These are phyloP conservation scores for Ajuga reptans DNA, from an alignment of 305 asterid genomes.

Conservation along the genomic window DNA sequence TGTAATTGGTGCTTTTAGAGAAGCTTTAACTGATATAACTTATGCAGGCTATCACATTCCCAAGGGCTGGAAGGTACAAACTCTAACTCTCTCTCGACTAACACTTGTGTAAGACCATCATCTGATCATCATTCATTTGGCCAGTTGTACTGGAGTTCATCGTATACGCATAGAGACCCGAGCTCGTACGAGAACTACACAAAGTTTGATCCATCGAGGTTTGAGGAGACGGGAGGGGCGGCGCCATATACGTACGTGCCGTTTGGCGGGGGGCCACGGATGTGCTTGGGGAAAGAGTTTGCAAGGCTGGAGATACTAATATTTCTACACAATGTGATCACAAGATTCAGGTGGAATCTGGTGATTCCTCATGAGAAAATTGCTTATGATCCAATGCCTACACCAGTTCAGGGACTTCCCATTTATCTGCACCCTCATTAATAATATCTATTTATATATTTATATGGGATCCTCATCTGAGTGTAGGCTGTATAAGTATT, in stretches of 20 bases:
- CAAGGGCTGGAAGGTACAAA: conserved; percentile 58
- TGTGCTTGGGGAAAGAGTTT: conserved; percentile 55
- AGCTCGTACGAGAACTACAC: neutral
- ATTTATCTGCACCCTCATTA: conserved; percentile 21
- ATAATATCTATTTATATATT: neutral
- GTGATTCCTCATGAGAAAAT: conserved; percentile 31
- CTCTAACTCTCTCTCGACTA: neutral
- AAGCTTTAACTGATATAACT: conserved; percentile 34
- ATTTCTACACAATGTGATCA: conserved; percentile 34
- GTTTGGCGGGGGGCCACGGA: conserved; percentile 50
- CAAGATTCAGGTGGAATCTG: conserved; percentile 33
- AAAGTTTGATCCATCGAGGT: conserved; percentile 38
- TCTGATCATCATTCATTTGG: too few species aligned
- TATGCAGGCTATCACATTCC: conserved; percentile 49
- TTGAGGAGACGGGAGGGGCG: conserved; percentile 31
- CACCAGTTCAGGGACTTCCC: conserved; percentile 40
- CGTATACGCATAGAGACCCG: conserved; percentile 27
- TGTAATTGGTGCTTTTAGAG: conserved; percentile 39
- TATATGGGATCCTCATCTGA: too few species aligned
- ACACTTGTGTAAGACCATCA: too few species aligned
- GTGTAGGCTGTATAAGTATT: too few species aligned
- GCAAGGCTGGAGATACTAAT: conserved; percentile 42
- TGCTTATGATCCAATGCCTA: conserved; percentile 34
- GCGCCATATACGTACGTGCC: conserved; percentile 37
- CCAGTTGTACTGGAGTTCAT: conserved; percentile 36